Evolutionary conservation across 2,329 filamentous ascomycete species (phyloP).

Genomic region (Fusarium dlaminii): DNA sequence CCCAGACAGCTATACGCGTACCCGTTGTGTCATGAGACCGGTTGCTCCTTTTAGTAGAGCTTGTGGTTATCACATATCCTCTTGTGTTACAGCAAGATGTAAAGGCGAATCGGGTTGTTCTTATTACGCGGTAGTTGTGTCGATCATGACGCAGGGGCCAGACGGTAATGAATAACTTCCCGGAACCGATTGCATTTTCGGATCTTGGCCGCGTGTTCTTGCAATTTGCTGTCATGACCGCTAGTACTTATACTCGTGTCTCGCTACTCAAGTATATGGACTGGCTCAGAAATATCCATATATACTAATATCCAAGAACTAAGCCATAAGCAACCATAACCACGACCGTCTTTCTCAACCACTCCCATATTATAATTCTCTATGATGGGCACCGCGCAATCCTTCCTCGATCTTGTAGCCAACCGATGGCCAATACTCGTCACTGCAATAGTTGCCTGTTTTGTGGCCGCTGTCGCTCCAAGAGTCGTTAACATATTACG

Average conservation of each 20-base stretch:
- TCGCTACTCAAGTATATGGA: not conserved
- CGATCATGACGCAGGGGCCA: not conserved
- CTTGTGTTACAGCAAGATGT: not conserved
- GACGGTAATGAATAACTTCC: not conserved
- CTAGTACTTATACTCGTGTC: rapidly evolving
- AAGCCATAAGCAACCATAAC: not conserved
- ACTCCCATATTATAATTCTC: rapidly evolving
- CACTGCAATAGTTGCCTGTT: not conserved
- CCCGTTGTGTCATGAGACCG: not conserved
- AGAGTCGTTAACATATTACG: rapidly evolving
- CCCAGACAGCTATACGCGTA: not conserved
- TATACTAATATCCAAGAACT: not conserved
- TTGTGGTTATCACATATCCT: not conserved
- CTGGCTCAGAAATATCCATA: not conserved
- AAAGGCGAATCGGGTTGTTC: not conserved
- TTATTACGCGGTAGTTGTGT: not conserved
- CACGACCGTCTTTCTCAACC: not conserved
- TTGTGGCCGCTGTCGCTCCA: not conserved
- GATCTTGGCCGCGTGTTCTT: not conserved
- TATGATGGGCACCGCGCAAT: constrained; percentile 1
- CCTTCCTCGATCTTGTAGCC: not conserved
- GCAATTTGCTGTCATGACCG: rapidly evolving
- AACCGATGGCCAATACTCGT: constrained; percentile 5
- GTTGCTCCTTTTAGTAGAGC: not conserved
- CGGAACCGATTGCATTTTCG: not conserved